Percentiles rank a stretch among this genome's conserved stretches.
Evolutionary conservation across 371 early-diverging fungal genomes (phyloP).

Genomic region (Apophysomyces ossiformis): DNA sequence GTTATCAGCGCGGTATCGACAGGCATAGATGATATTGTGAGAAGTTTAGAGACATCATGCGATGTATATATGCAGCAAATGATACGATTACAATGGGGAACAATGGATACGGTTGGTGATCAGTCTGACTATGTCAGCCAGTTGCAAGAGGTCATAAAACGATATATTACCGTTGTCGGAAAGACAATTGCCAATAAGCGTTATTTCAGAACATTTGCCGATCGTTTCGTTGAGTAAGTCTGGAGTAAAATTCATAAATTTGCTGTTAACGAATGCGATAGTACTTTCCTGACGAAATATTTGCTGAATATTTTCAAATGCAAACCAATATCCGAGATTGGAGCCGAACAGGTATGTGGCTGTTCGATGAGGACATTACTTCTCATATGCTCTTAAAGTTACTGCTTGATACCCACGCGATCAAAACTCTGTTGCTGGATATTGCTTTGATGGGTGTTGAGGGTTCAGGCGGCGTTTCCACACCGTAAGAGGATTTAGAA

Average conservation of each 20-base stretch:
- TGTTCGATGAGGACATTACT: background rate
- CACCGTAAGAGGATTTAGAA: constrained; percentile 51
- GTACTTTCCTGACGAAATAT: constrained; percentile 68
- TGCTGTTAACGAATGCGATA: constrained; percentile 21
- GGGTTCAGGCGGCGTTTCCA: constrained; percentile 50
- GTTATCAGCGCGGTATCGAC: constrained; percentile 52
- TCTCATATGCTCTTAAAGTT: constrained; percentile 45
- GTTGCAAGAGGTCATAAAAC: constrained; percentile 59
- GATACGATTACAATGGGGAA: constrained; percentile 79
- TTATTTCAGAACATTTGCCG: constrained; percentile 86
- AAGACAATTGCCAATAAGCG: constrained; percentile 69
- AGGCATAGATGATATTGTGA: constrained; percentile 70
- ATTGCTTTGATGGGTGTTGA: constrained; percentile 71
- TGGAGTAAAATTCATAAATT: background rate
- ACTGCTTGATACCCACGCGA: constrained; percentile 89
- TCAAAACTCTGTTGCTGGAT: constrained; percentile 77
- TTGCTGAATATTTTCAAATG: constrained; percentile 70
- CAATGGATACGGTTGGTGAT: constrained; percentile 88
- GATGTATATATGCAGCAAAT: constrained; percentile 75
- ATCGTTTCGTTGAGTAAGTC: constrained; percentile 87
- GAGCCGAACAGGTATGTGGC: constrained; percentile 75
- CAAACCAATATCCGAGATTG: constrained; percentile 84
- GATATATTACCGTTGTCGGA: constrained; percentile 58
- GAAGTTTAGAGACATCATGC: constrained; percentile 61
- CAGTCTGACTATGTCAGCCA: constrained; percentile 86